Percentiles rank a stretch among this genome's conserved stretches.
Evolutionary conservation across 2,329 filamentous ascomycete species (phyloP).

Genomic region (Ophiocordyceps camponoti-rufipedis): DNA sequence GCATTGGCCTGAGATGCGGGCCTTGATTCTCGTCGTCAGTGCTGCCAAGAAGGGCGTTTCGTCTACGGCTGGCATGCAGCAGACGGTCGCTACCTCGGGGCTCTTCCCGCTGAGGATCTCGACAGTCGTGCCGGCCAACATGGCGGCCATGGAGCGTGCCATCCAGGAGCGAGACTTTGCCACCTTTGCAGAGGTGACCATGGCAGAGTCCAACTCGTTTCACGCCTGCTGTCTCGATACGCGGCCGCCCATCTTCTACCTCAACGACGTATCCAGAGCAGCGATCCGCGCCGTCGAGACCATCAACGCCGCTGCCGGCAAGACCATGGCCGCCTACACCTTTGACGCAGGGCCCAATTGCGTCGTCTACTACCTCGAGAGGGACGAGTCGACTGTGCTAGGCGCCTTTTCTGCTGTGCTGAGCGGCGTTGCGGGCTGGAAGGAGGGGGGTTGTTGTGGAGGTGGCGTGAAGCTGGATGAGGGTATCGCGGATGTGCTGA

Average conservation of each 20-base stretch:
- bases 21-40: slow-evolving; percentile 76
- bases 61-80: slow-evolving; percentile 90
- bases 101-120: slow-evolving; percentile 64
- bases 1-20: slow-evolving; percentile 93
- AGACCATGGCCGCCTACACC: slow-evolving; percentile 78
- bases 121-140: slow-evolving; percentile 63
- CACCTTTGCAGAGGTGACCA: slow-evolving; percentile 75
- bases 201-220: slow-evolving; percentile 95
- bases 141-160: slow-evolving; percentile 71
- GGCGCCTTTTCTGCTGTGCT: slow-evolving; percentile 60
- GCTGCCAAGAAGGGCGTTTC: slow-evolving; percentile 93
- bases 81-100: slow-evolving; percentile 80
- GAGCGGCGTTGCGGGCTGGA: slow-evolving; percentile 52
- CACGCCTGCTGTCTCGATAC: slow-evolving; percentile 91
- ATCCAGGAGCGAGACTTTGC: slow-evolving; percentile 66
- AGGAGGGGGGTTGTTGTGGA: slow-evolving; percentile 28
- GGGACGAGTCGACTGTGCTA: slow-evolving; percentile 54
- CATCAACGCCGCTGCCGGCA: slow-evolving; percentile 66
- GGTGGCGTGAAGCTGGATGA: slow-evolving; percentile 43
- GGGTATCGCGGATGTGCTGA: slow-evolving; percentile 45
- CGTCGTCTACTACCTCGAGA: slow-evolving; percentile 83
- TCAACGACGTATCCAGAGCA: slow-evolving; percentile 83
- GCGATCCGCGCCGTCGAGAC: slow-evolving; percentile 78
- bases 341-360: slow-evolving; percentile 96
- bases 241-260: slow-evolving; percentile 93